Conservation (phyloP, 2,329 filamentous ascomycete species). For the Dryadomyces sulphureus region DNA sequence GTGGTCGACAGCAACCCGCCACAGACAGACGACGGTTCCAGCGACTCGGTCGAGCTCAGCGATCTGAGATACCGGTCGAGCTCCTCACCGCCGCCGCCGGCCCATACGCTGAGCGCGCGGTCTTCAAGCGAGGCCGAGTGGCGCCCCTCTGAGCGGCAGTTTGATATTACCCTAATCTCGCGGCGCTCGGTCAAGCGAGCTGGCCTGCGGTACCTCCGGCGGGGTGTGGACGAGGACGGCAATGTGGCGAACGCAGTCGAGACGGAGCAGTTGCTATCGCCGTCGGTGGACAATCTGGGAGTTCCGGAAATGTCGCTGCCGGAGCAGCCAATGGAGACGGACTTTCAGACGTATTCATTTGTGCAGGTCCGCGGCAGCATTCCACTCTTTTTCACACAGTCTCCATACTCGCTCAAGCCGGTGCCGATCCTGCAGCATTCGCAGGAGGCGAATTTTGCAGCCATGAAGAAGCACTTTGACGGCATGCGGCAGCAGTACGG, state of each 20-base stretch:
- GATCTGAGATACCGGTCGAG: conserved; percentile 12
- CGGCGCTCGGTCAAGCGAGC: conserved; percentile 74
- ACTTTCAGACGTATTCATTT: conserved; percentile 58
- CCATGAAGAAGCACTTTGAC: conserved; percentile 68
- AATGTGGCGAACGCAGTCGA: conserved; percentile 83
- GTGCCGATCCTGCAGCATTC: conserved; percentile 72
- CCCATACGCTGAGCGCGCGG: background rate
- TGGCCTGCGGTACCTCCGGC: conserved; percentile 75
- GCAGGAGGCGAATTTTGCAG: conserved; percentile 58
- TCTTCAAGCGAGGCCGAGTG: conserved; percentile 13
- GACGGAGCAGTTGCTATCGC: conserved; percentile 83
- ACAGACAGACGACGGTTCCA: conserved; percentile 31
- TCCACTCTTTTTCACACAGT: conserved; percentile 88
- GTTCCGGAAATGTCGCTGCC: background rate
- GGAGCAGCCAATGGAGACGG: background rate
- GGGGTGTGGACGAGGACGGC: conserved; percentile 82
- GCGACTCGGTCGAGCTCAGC: conserved; percentile 28
- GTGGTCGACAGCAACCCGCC: conserved; percentile 49
- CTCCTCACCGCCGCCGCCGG: background rate
- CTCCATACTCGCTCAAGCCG: conserved; percentile 85
- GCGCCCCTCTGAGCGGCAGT: conserved; percentile 37
- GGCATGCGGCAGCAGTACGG: conserved; percentile 58
- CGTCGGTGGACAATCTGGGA: conserved; percentile 16
- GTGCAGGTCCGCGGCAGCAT: conserved; percentile 83
- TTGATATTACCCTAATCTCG: conserved; percentile 83